Evolutionary conservation across 352 stramenopile species (phyloP), one percentile per base, ranked within the genome.

Genomic region (Globisporangium canariense): DNA sequence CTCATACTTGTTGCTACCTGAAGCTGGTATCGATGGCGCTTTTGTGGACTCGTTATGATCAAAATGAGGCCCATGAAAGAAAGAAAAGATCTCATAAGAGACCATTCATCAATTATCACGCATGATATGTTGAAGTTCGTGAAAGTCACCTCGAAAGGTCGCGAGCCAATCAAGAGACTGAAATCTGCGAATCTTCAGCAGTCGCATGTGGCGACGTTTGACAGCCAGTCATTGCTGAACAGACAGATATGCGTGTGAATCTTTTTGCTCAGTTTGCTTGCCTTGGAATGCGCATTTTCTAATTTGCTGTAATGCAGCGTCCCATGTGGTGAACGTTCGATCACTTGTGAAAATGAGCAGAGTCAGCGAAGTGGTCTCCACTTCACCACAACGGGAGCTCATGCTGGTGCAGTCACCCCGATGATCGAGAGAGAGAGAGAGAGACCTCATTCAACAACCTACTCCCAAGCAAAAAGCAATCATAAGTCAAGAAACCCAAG

Each of bases 121-220:
- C 32, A 36, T 36, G 32, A 36, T 4, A 13, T 43, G 38, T 43
- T 43, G 38, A 43, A 43, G 38, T 43, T 43, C 9, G 7, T 3
- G 13, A 16, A 43, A 3, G 45, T 25, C 52, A 40, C 36, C 13
- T 8, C 22, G 58, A 69, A 72, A 43, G 45, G 54, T 50, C 43
- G 58, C 64, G 1, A 56, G 25, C 70, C 70, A 77, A 77, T 74
- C 63, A 69, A n/a, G 71, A 36, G 34, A 6, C 45, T 45, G n/a
- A 6, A 58, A 61, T 53, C 50, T 13, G 52, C 34, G 66, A 77
- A 76, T 46, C 25, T 71, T 66, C 62, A 28, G 22, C 22, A 32
- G 16, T 36, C 32, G 32, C 32, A 22, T 22, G 0, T 0, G 9
- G 11, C 38, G 11, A 43, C 16, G 40, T 5, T n/a, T 46, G 14